Percentiles rank a stretch among this genome's conserved stretches.
These are phyloP conservation scores for Zygoascus hellenicus DNA, from an alignment of 1,139 yeast species.

Conservation along the genomic window DNA sequence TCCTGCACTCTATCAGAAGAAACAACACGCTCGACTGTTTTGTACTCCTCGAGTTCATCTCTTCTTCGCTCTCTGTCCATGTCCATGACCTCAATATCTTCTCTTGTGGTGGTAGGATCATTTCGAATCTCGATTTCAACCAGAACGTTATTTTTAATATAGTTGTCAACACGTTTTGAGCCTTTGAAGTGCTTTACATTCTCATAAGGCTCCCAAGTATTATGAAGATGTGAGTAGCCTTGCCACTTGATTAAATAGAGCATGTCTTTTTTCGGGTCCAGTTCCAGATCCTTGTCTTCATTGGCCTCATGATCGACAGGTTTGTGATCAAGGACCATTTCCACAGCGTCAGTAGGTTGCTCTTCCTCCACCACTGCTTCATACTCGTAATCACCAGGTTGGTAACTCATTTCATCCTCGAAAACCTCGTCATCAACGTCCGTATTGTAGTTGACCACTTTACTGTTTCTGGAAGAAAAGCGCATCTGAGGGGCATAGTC, in stretches of 20 bases:
- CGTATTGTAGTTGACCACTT: constrained; percentile 66
- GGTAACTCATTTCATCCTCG: constrained; percentile 32
- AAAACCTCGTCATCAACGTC: constrained; percentile 62
- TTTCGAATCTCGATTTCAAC: constrained; percentile 68
- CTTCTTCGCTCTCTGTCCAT: constrained; percentile 78
- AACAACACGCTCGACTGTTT: constrained; percentile 83
- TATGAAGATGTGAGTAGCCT: constrained; percentile 83
- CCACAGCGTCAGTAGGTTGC: constrained; percentile 37
- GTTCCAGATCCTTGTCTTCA: constrained; percentile 25
- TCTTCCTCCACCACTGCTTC: constrained; percentile 17
- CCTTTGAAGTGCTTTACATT: constrained; percentile 59
- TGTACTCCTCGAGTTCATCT: constrained; percentile 79
- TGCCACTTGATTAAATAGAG: constrained; percentile 72
- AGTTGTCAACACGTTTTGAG: constrained; percentile 80
- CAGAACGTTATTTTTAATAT: constrained; percentile 69
- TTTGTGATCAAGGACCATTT: constrained; percentile 32
- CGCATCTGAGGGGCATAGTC: constrained; percentile 40
- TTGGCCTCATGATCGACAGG: constrained; percentile 3
- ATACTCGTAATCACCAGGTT: constrained; percentile 22
- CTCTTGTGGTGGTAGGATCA: constrained; percentile 78
- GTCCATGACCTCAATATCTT: constrained; percentile 90
- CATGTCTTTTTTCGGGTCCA: constrained; percentile 27
- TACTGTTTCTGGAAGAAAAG: constrained; percentile 70
- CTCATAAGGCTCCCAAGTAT: constrained; percentile 83
- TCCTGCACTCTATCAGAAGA: constrained; percentile 69